Base-by-base conservation (phyloP, 768 basidiomycete genomes). In the Tylopilus sp. region DNA sequence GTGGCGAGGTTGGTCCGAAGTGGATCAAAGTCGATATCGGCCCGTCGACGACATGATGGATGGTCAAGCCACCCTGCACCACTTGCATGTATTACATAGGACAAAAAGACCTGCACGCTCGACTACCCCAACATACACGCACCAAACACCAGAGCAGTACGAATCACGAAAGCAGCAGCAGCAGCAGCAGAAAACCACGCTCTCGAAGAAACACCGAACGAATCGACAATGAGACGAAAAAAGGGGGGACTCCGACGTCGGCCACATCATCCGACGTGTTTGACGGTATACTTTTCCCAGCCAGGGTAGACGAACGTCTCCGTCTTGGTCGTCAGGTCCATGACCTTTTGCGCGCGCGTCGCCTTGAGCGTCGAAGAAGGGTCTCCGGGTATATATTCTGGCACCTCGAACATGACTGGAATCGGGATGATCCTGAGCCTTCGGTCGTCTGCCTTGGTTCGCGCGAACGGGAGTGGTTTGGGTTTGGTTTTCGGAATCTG, bases 271-370 rank as follows among this genome's bases (percentile, higher is more conserved):
- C 48, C 59, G 1, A 66, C 67, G 31, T 67, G 72, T 58, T 75
- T 77, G 34, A 86, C 75, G 36, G 76, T 63, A 64, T 87, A 86
- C 53, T 81, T 72, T 64, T 87, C 84, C 85, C 85, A 87, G 48
- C 75, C 79, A 26, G 85, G 84, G 63, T 80, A 83, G 17, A 73
- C 57, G 30, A 79, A 73, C 53, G 78, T 76, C 67, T 78, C 81
- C 17, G 71, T 70, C 63, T 69, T 68, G 33, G 61, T 65, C 52
- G 59, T 71, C 33, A 68, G 66, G 48, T 70, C 69, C 57, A 57
- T 60, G 45, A 66, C 28, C 45, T 22, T 56, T 31, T 62, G 55
- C 50, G 65, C 63, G 17, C 62, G 57, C 40, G 65, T 66, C 46
- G 65, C 45, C 66, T 68, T 68, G 71, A 43, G 48, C 9, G 60